These are phyloP conservation scores for Knoxdaviesia proteae DNA, from an alignment of 2,329 filamentous ascomycete genomes.

Conservation along the genomic window DNA sequence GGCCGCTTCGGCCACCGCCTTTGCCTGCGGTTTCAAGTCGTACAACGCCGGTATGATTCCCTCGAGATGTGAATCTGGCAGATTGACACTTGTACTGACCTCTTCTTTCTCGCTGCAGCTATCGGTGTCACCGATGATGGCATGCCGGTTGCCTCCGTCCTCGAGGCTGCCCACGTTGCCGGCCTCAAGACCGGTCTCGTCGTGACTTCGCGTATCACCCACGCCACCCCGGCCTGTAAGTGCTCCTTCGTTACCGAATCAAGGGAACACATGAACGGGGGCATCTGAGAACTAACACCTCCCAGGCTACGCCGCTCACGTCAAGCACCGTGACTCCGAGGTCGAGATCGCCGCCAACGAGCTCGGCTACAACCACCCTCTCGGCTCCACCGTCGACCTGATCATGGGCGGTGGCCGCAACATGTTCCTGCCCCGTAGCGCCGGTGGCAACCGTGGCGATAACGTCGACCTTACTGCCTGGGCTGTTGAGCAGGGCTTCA, in stretches of 20 bases:
- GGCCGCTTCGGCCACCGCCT: conserved; percentile 9
- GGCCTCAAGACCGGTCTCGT: conserved; percentile 9
- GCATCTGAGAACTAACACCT: no score
- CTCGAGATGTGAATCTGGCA: no score
- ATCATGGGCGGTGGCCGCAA: conserved; percentile 9
- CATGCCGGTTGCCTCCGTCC: conserved; percentile 8
- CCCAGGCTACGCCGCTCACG: conserved; percentile 6
- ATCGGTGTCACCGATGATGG: conserved; percentile 8
- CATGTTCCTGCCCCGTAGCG: conserved; percentile 6
- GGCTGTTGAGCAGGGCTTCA: conserved; percentile 7
- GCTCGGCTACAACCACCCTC: conserved; percentile 8
- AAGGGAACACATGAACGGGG: no score
- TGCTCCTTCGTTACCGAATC: not conserved
- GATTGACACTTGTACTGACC: no score
- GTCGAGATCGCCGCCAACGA: conserved; percentile 9
- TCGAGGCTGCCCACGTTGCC: conserved; percentile 9
- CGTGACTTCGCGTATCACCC: conserved; percentile 8
- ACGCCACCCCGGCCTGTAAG: conserved; percentile 8
- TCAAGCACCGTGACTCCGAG: conserved; percentile 8
- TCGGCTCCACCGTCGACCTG: conserved; percentile 7
- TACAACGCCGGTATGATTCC: conserved; percentile 7
- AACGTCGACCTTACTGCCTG: conserved; percentile 8
- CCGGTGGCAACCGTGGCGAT: conserved; percentile 7
- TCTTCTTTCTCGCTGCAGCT: conserved; percentile 1
- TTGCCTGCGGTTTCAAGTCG: conserved; percentile 8